Evolutionary conservation across 306 rosid genomes (phyloP), one percentile per base, ranked within the genome.

Genomic region (Rosa chinensis): DNA sequence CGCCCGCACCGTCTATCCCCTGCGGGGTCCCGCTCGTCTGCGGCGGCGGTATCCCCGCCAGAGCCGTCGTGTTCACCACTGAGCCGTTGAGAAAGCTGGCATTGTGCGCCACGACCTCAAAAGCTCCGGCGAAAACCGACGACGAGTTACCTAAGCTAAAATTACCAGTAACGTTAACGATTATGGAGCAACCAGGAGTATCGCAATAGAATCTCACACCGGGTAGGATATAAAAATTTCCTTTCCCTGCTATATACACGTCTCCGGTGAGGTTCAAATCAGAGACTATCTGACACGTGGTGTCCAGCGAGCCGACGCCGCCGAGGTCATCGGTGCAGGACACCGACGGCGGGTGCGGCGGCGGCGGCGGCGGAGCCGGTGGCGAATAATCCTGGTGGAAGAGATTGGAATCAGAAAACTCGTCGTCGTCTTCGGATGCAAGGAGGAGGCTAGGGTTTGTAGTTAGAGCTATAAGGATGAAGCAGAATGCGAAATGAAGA

Each of bases 11-110:
- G 28, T 81, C 90, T 18, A 85, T 83, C 79, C 96, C 92, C 75
- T 93, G 98, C 0, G 99, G 99, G 6, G 98, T 90, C 10, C 99
- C 99, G 53, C 99, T 96, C 25, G 99, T 96, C 92, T 96, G 98
- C 5, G 97, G 77, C 37, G 99, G 99, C 43, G 99, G 97, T 10
- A 84, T 53, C 70, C 99, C 99, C 4, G 97, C 98, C 89, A 91
- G 69, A 17, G 81, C 96, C 23, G 98, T 90, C 25, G 97, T 93
- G 82, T 91, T 91, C 76, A 96, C 92, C 83, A 66, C 75, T 28
- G 99, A 91, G 78, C 89, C 93, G 55, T 89, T 84, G 43, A 86
- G 86, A 67, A 96, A 91, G 89, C 74, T 84, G 10, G 89, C 99
- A 84, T 93, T 88, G 39, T 84, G 71, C 2, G 98, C 85, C 76